Conservation (phyloP, 2,329 filamentous ascomycete genomes). For the Cordyceps cateniannulata region DNA sequence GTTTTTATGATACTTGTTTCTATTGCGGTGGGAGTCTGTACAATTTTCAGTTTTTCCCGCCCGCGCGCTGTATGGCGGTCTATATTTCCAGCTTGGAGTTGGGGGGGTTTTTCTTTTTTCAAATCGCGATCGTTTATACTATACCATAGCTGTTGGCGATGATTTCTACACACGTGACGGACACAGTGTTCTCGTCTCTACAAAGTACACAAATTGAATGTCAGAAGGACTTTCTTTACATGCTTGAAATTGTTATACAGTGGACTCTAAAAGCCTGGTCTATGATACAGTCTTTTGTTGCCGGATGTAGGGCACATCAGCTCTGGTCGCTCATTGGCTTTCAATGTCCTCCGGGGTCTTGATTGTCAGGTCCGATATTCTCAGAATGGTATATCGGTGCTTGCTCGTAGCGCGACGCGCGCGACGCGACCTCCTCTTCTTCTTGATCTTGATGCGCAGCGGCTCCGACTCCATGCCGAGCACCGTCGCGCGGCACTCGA, state of each 20-base stretch:
- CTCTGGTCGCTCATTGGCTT: conserved; percentile 2
- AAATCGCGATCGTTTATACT: conserved; percentile 16
- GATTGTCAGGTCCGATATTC: conserved; percentile 75
- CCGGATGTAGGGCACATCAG: background rate
- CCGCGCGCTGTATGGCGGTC: conserved; percentile 17
- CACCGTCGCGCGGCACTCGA: conserved; percentile 78
- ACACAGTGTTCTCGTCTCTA: conserved; percentile 1
- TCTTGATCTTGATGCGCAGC: conserved; percentile 71
- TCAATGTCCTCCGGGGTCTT: conserved; percentile 35
- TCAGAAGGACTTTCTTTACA: background rate
- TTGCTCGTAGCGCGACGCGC: conserved; percentile 79
- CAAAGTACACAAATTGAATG: background rate
- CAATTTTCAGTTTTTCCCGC: conserved; percentile 17
- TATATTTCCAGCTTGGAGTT: conserved; percentile 26
- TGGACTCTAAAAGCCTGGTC: background rate
- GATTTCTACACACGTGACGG: background rate
- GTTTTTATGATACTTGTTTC: background rate
- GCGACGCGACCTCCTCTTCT: conserved; percentile 68
- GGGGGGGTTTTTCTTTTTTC: conserved; percentile 20
- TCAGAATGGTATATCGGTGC: conserved; percentile 79
- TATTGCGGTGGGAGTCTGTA: conserved; percentile 13
- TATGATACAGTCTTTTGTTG: conserved; percentile 2
- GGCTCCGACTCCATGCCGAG: conserved; percentile 79
- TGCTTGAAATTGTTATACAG: conserved; percentile 10
- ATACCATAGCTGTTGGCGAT: conserved; percentile 15